These are phyloP conservation scores for Mycena maculata DNA, from an alignment of 768 basidiomycete species.

Conservation along the genomic window DNA sequence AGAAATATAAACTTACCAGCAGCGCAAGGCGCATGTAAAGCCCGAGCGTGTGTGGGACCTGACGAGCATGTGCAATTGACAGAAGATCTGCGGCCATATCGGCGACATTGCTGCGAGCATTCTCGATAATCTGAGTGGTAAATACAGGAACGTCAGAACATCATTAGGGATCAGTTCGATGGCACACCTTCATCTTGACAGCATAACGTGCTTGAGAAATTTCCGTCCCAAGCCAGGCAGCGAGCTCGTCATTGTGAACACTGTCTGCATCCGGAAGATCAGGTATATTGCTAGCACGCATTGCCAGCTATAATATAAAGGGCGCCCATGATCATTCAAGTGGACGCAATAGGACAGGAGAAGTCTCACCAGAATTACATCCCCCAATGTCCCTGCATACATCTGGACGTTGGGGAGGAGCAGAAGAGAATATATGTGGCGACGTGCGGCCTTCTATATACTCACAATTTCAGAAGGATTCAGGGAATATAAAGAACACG, in stretches of 20 bases:
- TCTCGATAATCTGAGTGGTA: slow-evolving; percentile 1
- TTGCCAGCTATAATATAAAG: not conserved
- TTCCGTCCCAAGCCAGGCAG: slow-evolving; percentile 1
- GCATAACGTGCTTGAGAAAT: slow-evolving; percentile 17
- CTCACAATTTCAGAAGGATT: not conserved
- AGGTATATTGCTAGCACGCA: slow-evolving; percentile 4
- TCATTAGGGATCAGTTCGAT: not conserved
- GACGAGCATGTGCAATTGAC: slow-evolving; percentile 7
- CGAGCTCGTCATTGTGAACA: slow-evolving; percentile 6
- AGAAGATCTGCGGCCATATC: not conserved
- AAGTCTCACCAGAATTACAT: slow-evolving; percentile 1
- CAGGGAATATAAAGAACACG: not conserved
- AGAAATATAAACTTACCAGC: slow-evolving; percentile 6
- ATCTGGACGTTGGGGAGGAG: slow-evolving; percentile 22
- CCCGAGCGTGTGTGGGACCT: slow-evolving; percentile 9
- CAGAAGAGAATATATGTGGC: slow-evolving; percentile 8
- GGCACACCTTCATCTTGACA: slow-evolving; percentile 6
- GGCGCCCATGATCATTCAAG: not conserved
- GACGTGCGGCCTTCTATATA: slow-evolving; percentile 14
- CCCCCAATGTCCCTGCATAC: slow-evolving; percentile 13
- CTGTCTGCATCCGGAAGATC: slow-evolving; percentile 9
- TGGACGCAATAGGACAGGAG: too few relatives aligned
- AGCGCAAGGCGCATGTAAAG: slow-evolving; percentile 15
- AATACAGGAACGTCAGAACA: not conserved
- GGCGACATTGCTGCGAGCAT: not conserved